phyloP scores from a whole-genome alignment of 495 filamentous ascomycete species.

The Podospora didyma region DNA sequence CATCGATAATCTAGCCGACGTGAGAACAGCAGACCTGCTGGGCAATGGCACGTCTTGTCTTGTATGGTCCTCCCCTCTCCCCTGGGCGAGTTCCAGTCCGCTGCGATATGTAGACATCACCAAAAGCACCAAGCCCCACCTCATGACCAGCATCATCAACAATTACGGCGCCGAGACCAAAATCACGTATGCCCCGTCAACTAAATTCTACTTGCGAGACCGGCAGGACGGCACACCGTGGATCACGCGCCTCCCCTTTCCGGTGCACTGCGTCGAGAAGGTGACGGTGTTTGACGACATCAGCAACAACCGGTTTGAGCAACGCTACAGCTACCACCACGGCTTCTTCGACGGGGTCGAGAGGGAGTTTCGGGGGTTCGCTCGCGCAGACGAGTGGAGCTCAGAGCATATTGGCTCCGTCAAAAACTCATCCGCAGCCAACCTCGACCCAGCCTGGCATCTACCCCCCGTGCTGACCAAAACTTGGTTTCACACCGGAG shows the following conservation, averaged over 20 bases:
- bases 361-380: conserved; percentile 36
- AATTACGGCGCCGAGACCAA: not conserved
- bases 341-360: conserved; percentile 35
- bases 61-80: conserved; percentile 12
- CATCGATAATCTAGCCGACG: conserved; percentile 1
- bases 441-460: no score
- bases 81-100: not conserved
- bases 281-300: conserved; percentile 17
- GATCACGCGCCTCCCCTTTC: conserved; percentile 28
- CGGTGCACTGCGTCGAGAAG: conserved; percentile 22
- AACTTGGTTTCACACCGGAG: no score
- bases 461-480: no score
- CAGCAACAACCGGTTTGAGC: conserved; percentile 1
- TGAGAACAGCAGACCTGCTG: conserved; percentile 24
- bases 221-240: conserved; percentile 23
- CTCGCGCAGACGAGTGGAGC: conserved; percentile 5
- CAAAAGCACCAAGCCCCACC: conserved; percentile 1
- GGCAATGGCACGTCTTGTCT: conserved; percentile 32
- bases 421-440: no score
- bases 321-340: conserved; percentile 31
- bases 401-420: not conserved
- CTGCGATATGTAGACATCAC: conserved; percentile 20
- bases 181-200: conserved; percentile 22
- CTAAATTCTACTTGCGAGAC: conserved; percentile 27
- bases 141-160: not conserved